Evolutionary conservation across 306 rosid species (phyloP).

Genomic region (Lathyrus tuberosus): DNA sequence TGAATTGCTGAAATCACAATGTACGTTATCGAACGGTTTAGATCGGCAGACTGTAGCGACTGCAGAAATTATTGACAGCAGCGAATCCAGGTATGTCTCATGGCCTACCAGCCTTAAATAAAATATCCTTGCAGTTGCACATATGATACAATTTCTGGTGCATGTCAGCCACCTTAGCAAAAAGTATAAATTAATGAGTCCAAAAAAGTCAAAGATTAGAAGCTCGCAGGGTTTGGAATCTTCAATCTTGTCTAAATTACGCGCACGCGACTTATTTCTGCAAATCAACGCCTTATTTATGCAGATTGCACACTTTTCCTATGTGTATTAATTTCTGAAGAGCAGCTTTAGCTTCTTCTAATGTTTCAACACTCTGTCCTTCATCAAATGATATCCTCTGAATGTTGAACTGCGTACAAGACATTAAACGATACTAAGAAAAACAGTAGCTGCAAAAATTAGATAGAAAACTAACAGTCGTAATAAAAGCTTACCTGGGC

Average conservation of each 20-base stretch:
- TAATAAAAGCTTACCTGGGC: constrained; percentile 68
- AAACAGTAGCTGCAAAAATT: constrained; percentile 15
- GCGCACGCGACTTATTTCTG: constrained; percentile 47
- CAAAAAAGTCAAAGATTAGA: constrained; percentile 35
- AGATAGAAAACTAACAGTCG: constrained; percentile 2
- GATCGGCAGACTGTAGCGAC: background rate
- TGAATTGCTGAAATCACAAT: background rate
- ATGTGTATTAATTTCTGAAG: constrained; percentile 78
- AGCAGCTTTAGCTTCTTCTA: constrained; percentile 94
- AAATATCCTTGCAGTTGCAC: constrained; percentile 35
- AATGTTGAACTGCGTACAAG: constrained; percentile 76
- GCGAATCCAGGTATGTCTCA: background rate
- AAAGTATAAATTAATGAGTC: constrained; percentile 31
- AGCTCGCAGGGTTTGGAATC: constrained; percentile 16
- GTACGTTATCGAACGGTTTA: background rate
- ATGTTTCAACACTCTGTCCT: constrained; percentile 83
- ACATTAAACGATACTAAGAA: background rate
- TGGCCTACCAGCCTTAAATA: background rate
- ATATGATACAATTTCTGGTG: constrained; percentile 41
- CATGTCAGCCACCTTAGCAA: constrained; percentile 19
- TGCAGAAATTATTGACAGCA: constrained; percentile 3
- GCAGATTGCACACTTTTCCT: constrained; percentile 68
- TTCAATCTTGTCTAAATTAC: constrained; percentile 3
- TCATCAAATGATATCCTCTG: constrained; percentile 94
- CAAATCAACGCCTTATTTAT: constrained; percentile 54